Evolutionary conservation across 176 grass and related monocot genomes (phyloP).

Genomic region (Carex myosuroides): DNA sequence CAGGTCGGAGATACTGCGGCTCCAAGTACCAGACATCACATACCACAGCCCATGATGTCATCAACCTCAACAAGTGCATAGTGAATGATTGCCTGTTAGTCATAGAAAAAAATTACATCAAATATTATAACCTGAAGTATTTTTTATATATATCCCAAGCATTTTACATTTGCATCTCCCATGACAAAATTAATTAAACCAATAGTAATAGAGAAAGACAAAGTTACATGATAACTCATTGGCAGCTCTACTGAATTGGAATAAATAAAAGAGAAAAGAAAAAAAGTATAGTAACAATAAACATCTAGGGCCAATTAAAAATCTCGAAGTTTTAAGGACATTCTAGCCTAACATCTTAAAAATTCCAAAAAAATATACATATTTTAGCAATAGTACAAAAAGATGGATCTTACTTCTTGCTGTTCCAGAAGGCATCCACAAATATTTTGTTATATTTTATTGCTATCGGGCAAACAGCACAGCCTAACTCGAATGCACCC

Average conservation of each 20-base stretch:
- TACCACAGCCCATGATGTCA: slow-evolving; percentile 99
- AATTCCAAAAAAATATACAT: neutral
- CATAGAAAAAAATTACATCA: neutral
- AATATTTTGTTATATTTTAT: slow-evolving; percentile 99
- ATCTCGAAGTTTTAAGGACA: neutral
- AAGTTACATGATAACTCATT: neutral
- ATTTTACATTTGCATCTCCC: neutral
- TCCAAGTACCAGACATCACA: slow-evolving; percentile 99
- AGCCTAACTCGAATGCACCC: slow-evolving; percentile 96
- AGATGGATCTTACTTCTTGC: slow-evolving; percentile 80
- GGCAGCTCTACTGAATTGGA: neutral
- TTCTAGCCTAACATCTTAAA: neutral
- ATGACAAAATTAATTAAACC: neutral
- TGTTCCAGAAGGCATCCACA: slow-evolving; percentile 99
- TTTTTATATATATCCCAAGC: neutral
- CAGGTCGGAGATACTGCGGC: slow-evolving; percentile 73
- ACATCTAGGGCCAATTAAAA: neutral
- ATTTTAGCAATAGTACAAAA: neutral
- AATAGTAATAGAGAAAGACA: neutral
- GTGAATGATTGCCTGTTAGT: slow-evolving; percentile 85
- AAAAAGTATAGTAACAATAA: neutral
- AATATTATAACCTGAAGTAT: neutral
- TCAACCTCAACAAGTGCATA: slow-evolving; percentile 69
- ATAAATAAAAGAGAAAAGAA: neutral
- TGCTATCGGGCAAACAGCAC: slow-evolving; percentile 97